A percentile compares a stretch with the other conserved stretches of the same genome.
Conservation (phyloP, 2,329 filamentous ascomycete genomes). For the Penicillium sp. region DNA sequence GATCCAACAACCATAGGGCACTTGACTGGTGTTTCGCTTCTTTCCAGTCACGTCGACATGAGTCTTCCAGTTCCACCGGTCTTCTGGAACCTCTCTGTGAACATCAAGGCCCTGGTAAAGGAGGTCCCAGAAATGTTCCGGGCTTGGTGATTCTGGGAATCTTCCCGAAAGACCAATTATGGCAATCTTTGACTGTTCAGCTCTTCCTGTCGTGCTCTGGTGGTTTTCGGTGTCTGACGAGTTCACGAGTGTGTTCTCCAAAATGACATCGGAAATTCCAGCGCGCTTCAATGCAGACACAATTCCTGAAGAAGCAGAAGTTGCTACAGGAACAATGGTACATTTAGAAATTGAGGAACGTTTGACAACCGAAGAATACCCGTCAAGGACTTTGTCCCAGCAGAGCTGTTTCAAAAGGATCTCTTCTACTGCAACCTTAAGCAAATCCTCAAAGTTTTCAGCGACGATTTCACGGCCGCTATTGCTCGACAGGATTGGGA, state of each 20-base stretch:
- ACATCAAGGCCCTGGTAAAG: conserved; percentile 32
- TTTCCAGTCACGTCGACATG: conserved; percentile 33
- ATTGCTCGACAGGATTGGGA: conserved; percentile 37
- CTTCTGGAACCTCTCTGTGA: conserved; percentile 26
- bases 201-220: conserved; percentile 26
- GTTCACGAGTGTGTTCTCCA: conserved; percentile 27
- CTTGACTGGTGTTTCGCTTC: conserved; percentile 27
- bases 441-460: conserved; percentile 27
- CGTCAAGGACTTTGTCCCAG: conserved; percentile 39
- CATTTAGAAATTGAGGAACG: conserved; percentile 15
- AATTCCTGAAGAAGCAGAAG: conserved; percentile 30
- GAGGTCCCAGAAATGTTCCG: conserved; percentile 36
- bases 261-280: conserved; percentile 22
- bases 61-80: conserved; percentile 31
- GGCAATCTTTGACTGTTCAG: conserved; percentile 51
- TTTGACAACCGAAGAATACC: conserved; percentile 24
- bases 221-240: conserved; percentile 18
- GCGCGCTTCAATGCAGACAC: conserved; percentile 27
- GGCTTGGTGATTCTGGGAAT: conserved; percentile 59
- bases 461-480: conserved; percentile 29
- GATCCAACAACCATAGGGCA: conserved; percentile 33
- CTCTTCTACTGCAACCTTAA: conserved; percentile 33
- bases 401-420: conserved; percentile 36
- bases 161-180: conserved; percentile 77
- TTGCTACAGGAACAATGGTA: conserved; percentile 29